These are phyloP conservation scores for Pseudocercospora cruenta DNA, from an alignment of 2,329 filamentous ascomycete genomes.

Conservation along the genomic window DNA sequence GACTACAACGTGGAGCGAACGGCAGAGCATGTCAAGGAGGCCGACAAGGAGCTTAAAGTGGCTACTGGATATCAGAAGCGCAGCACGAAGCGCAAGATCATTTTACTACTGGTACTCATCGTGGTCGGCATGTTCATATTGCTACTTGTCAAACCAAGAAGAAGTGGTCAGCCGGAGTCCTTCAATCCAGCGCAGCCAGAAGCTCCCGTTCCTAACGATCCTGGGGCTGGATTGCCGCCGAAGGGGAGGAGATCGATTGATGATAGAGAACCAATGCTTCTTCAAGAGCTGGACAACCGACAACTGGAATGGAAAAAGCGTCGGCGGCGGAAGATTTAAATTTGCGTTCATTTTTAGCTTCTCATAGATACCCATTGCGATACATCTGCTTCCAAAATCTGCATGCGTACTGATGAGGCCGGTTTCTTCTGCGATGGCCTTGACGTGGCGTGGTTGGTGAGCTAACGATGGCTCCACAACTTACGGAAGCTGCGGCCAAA, in stretches of 20 bases:
- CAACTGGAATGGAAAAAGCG: conserved; percentile 32
- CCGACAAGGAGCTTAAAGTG: conserved; percentile 87
- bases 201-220: conserved; percentile 24
- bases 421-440: background rate
- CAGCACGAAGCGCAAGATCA: conserved; percentile 88
- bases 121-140: conserved; percentile 87
- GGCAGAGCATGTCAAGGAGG: conserved; percentile 88
- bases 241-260: conserved; percentile 3
- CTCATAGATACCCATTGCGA: conserved; percentile 24
- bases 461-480: conserved; percentile 18
- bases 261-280: background rate
- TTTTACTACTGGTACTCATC: conserved; percentile 81
- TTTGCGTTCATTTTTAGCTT: conserved; percentile 5
- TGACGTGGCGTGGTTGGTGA: conserved; percentile 6
- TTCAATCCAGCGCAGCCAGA: conserved; percentile 13
- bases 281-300: conserved; percentile 13
- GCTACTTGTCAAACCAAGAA: conserved; percentile 76
- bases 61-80: conserved; percentile 86
- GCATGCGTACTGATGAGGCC: background rate
- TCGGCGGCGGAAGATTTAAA: conserved; percentile 18
- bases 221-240: conserved; percentile 23
- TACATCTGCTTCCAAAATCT: conserved; percentile 1
- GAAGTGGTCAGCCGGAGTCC: conserved; percentile 23
- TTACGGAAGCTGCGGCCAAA: conserved; percentile 22
- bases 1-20: conserved; percentile 94